phyloP scores from a whole-genome alignment of 2,329 filamentous ascomycete species.

The Nothophaeocryptopus gaeumannii region DNA sequence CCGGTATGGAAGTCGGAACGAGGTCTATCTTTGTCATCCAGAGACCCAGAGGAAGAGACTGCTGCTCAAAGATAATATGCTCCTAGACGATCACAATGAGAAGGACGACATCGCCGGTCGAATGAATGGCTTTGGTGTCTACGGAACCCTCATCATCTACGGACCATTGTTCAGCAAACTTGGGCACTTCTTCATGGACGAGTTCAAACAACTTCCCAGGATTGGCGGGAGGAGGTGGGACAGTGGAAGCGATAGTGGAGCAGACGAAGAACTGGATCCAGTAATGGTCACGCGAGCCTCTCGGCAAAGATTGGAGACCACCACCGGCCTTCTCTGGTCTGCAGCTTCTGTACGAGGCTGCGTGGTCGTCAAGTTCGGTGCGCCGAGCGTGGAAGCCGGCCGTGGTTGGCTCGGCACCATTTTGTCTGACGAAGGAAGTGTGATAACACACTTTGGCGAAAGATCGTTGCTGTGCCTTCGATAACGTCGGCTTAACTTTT shows the following conservation, averaged over 20 bases:
- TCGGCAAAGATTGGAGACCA: constrained; percentile 55
- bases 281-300: constrained; percentile 32
- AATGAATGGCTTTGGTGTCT: constrained; percentile 72
- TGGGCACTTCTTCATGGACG: constrained; percentile 70
- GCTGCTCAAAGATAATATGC: constrained; percentile 79
- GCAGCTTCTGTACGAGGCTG: constrained; percentile 77
- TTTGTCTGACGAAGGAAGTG: constrained; percentile 69
- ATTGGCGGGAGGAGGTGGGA: constrained; percentile 79
- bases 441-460: constrained; percentile 71
- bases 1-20: constrained; percentile 79
- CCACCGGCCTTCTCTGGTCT: constrained; percentile 71
- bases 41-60: constrained; percentile 51
- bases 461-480: constrained; percentile 68
- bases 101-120: constrained; percentile 43
- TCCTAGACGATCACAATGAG: constrained; percentile 53
- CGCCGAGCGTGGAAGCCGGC: constrained; percentile 75
- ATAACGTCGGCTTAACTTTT: neutral
- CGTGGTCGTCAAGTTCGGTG: constrained; percentile 87
- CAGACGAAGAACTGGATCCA: constrained; percentile 40
- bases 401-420: constrained; percentile 76
- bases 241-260: constrained; percentile 31
- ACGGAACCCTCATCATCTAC: constrained; percentile 80
- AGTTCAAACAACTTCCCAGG: constrained; percentile 75
- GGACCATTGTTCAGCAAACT: constrained; percentile 67
- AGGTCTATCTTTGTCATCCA: constrained; percentile 64